Base-by-base conservation (phyloP, 768 basidiomycete genomes). In the Xerocomus spinulosus region DNA sequence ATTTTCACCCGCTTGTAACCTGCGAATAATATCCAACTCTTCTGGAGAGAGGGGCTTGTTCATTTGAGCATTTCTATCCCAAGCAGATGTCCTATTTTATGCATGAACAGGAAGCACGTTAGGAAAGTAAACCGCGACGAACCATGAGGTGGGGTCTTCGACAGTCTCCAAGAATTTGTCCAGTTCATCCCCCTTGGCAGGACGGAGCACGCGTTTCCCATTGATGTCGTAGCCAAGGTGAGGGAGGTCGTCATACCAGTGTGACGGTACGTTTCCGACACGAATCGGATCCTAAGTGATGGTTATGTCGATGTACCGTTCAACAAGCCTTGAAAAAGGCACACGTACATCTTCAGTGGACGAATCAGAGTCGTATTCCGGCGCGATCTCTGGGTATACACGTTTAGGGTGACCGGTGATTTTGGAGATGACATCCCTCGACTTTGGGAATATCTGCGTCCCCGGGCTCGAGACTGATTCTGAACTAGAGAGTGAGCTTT, bases 191-290 rank as follows among this genome's bases (percentile, higher is more conserved):
- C 93, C 93, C 57, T 85, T 83, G 35, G 92, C 95, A 12, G 96
- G 94, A 44, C 92, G 86, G 53, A 98, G 77, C 40, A 99, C 84
- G 64, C 85, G 85, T 71, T 92, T 95, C 45, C 96, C 96, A 64
- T 93, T 81, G 58, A 98, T 83, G 67, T 92, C 82, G 70, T 99
- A 99, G 38, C 96, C 96, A 62, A 99, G 80, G 69, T 99, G 96
- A n/a, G 96, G 96, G 56, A 99, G 74, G 73, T 98, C 94, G 65
- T 98, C 96, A 67, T 99, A 99, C 93, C 95, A 99, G 61, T 99
- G 93, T 78, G 87, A 86, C 38, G 96, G 96, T 52, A 99, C 74
- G 68, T 95, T 79, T 44, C 96, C 96, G 56, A 96, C 82, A 50
- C 94, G 90, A 64, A 96, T 98, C n/a, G 88, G 89, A 45, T 83